phyloP scores from a whole-genome alignment of 192 early-diverging fungal species.

The Podila verticillata region DNA sequence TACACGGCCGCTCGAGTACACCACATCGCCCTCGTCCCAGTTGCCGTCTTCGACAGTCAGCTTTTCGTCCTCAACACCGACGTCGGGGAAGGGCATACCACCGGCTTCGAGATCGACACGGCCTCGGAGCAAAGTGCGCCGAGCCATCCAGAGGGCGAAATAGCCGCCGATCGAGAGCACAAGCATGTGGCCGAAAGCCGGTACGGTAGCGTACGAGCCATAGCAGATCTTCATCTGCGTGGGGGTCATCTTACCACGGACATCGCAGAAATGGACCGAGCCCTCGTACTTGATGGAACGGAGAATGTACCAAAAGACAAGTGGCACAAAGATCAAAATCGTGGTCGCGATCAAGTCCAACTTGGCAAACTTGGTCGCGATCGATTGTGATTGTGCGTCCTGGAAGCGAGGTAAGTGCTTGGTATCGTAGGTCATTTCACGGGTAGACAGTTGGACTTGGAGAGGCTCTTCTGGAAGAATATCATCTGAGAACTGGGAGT shows the following conservation, averaged over 20 bases:
- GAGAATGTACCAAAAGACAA: slow-evolving; percentile 25
- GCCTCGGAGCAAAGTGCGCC: slow-evolving; percentile 16
- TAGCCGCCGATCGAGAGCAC: slow-evolving; percentile 23
- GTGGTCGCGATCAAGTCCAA: slow-evolving; percentile 13
- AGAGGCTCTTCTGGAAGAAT: neutral
- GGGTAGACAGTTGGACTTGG: slow-evolving; percentile 4
- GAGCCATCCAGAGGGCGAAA: slow-evolving; percentile 23
- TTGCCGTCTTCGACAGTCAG: slow-evolving; percentile 47
- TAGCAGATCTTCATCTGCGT: slow-evolving; percentile 39
- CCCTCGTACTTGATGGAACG: slow-evolving; percentile 39
- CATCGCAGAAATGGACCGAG: slow-evolving; percentile 23
- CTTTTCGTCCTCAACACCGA: slow-evolving; percentile 37
- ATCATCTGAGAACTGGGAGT: neutral
- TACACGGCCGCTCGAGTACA: slow-evolving; percentile 34
- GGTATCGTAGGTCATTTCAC: slow-evolving; percentile 18
- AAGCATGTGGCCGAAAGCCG: slow-evolving; percentile 9
- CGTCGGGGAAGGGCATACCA: slow-evolving; percentile 30
- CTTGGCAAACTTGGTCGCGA: slow-evolving; percentile 19
- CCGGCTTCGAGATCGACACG: neutral
- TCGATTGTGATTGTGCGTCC: slow-evolving; percentile 15
- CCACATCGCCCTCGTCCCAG: slow-evolving; percentile 51
- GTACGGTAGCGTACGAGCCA: slow-evolving; percentile 18
- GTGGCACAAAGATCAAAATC: slow-evolving; percentile 26
- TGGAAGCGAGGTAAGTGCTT: slow-evolving; percentile 42
- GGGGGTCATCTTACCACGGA: slow-evolving; percentile 19